A percentile compares a stretch with the other conserved stretches of the same genome.
Conservation (phyloP, 306 rosid species). For the Cucumis hystrix region DNA sequence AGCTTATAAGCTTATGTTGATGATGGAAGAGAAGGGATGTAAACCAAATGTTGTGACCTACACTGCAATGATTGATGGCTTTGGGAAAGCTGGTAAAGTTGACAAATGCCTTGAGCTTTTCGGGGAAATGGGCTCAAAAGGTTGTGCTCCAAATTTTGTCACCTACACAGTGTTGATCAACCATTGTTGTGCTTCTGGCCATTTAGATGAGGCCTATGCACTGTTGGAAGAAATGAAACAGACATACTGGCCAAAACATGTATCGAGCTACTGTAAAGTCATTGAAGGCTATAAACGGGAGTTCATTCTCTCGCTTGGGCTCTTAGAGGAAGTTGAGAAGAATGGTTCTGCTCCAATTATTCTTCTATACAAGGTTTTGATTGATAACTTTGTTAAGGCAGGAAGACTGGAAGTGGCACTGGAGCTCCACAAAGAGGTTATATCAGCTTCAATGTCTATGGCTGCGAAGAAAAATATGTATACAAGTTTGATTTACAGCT, state of each 20-base stretch:
- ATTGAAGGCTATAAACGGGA: constrained; percentile 64
- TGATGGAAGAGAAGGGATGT: constrained; percentile 80
- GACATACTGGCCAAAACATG: constrained; percentile 68
- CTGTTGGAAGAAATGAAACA: constrained; percentile 82
- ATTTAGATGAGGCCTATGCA: constrained; percentile 57
- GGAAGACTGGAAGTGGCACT: constrained; percentile 59
- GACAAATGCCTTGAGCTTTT: constrained; percentile 61
- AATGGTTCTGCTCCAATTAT: constrained; percentile 39
- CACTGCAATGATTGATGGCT: constrained; percentile 83
- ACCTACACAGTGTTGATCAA: constrained; percentile 73
- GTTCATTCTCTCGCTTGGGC: constrained; percentile 52
- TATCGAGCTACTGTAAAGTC: constrained; percentile 49
- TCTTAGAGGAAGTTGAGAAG: constrained; percentile 49
- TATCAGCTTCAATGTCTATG: constrained; percentile 34
- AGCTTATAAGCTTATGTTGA: constrained; percentile 67
- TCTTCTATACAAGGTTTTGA: constrained; percentile 44
- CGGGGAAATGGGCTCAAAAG: constrained; percentile 61
- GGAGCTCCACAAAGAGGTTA: constrained; percentile 56
- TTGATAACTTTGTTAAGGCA: constrained; percentile 64
- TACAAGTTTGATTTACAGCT: constrained; percentile 48
- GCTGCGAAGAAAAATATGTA: constrained; percentile 35
- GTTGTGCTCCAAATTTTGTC: constrained; percentile 79
- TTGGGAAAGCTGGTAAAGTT: constrained; percentile 56
- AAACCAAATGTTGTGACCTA: constrained; percentile 77
- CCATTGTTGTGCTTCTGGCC: constrained; percentile 62